A percentile compares a stretch with the other conserved stretches of the same genome.
Conservation (phyloP, 805 yeast species). For the Lipomyces yamanashiensis region DNA sequence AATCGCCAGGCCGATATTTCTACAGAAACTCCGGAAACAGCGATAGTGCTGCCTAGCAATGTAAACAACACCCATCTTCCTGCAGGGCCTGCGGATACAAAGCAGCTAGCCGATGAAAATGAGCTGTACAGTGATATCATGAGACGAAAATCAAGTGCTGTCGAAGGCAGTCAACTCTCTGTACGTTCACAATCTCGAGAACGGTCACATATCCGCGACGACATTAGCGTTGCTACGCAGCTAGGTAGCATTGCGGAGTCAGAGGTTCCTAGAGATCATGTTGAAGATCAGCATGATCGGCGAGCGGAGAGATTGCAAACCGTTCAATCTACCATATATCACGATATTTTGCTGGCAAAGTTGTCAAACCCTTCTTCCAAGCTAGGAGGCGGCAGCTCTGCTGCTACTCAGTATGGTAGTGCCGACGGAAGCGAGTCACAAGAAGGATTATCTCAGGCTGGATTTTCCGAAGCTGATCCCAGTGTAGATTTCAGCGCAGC, state of each 20-base stretch:
- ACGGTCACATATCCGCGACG: conserved; percentile 9
- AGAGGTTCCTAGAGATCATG: not conserved
- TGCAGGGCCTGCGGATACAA: conserved; percentile 1
- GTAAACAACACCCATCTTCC: conserved; percentile 9
- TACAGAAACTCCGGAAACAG: not conserved
- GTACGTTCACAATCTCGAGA: not conserved
- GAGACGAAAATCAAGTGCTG: conserved; percentile 17
- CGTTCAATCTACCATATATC: conserved; percentile 27
- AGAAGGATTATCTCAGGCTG: not conserved
- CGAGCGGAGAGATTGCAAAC: conserved; percentile 17
- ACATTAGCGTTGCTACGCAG: conserved; percentile 27
- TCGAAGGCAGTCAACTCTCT: not conserved
- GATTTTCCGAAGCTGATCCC: not conserved
- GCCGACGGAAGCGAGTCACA: conserved; percentile 11
- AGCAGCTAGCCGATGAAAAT: conserved; percentile 21
- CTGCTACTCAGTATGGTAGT: conserved; percentile 14
- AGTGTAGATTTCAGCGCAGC: not conserved
- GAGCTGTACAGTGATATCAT: conserved; percentile 27
- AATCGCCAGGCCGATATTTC: not conserved
- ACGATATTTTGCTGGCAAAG: conserved; percentile 28
- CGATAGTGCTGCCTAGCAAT: not conserved
- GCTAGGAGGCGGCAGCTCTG: conserved; percentile 17
- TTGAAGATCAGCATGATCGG: conserved; percentile 16
- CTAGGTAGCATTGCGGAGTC: conserved; percentile 31
- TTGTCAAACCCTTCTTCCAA: conserved; percentile 19